A percentile compares a stretch with the other conserved stretches of the same genome.
These are phyloP conservation scores for Maudiozyma bulderi DNA, from an alignment of 805 yeast species.

Conservation along the genomic window DNA sequence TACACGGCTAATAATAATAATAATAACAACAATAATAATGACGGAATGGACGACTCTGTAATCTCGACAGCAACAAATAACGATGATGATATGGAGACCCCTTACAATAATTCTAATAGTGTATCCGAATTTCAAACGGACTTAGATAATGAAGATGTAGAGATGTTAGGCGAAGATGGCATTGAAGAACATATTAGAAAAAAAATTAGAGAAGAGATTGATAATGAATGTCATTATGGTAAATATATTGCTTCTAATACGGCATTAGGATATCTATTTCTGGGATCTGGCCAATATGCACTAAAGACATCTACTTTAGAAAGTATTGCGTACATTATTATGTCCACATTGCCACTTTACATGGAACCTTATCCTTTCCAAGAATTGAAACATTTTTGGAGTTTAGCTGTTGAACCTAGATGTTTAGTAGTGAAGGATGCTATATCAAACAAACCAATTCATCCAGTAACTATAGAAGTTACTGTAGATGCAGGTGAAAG, in stretches of 20 bases:
- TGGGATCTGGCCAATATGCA: constrained; percentile 91
- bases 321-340: constrained; percentile 37
- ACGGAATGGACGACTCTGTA: background rate
- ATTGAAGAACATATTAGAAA: constrained; percentile 6
- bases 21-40: background rate
- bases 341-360: constrained; percentile 60
- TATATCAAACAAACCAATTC: constrained; percentile 45
- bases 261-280: constrained; percentile 77
- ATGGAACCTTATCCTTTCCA: constrained; percentile 49
- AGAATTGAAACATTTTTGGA: constrained; percentile 87
- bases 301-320: constrained; percentile 48
- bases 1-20: background rate
- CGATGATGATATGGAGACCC: background rate
- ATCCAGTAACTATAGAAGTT: constrained; percentile 34
- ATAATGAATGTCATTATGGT: constrained; percentile 42
- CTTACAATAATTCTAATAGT: background rate
- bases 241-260: constrained; percentile 68
- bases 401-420: constrained; percentile 67
- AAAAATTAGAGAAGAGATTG: constrained; percentile 15
- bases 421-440: constrained; percentile 74
- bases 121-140: background rate
- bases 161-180: background rate
- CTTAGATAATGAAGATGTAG: constrained; percentile 4
- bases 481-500: constrained; percentile 19
- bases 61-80: background rate